Base-by-base conservation (phyloP, 345 rosid species). In the Raphanus raphanistrum region DNA sequence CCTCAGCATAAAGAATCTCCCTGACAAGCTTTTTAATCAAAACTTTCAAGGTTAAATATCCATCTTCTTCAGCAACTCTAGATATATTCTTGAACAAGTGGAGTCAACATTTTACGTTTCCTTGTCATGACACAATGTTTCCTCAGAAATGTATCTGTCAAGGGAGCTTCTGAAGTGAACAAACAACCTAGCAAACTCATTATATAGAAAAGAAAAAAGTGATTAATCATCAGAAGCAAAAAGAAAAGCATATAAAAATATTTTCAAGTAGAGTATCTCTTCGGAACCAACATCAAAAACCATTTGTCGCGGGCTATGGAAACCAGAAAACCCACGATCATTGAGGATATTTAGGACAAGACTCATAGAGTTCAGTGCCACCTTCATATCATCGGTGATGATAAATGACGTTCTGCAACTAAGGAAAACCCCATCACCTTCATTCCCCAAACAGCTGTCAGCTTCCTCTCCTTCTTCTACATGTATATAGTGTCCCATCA, bases 331-430 rank as follows among this genome's bases (percentile, higher is more conserved):
- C 2, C 84, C 78, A 60, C 68, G 72, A 5, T 32, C 74, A 38
- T 28, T 72, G 58, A 76, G 81, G 0, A 76, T 8, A 8, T 50
- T 77, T 1, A 76, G 3, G 1, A 70, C 63, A 71, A 64, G 66
- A 68, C 67, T 67, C 62, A 69, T 55, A 10, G 74, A 63, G 77
- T 72, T 72, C 29, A 67, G 5, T 11, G 28, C 5, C 29, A 76
- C 78, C 9, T 76, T 68, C 12, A 76, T 32, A 71, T 72, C 71
- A 50, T 81, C 84, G 27, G 78, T 76, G n/a, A 68, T 67, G 45
- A 81, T 76, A 62, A 61, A 81, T 4, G 72, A 69, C 0, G 77
- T 66, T 67, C 72, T 6, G 33, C 76, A 63, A 4, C 66, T 61
- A 3, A 27, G 33, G 69, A 81, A 68, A 1, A 81, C 75, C 43